Base-by-base conservation (phyloP, 768 basidiomycete genomes). In the Russula abietina region DNA sequence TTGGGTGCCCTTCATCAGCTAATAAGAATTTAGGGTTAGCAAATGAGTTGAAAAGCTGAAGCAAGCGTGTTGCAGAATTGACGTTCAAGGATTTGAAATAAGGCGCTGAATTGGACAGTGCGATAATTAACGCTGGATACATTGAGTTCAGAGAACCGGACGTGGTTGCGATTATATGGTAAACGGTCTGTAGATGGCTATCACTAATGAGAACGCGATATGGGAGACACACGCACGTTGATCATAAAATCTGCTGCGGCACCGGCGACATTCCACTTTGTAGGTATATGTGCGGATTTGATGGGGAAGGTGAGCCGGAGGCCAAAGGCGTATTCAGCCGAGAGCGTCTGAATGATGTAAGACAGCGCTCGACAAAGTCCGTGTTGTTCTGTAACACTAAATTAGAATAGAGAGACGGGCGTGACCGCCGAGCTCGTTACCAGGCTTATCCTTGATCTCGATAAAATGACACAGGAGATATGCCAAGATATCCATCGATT, bases 1-100 rank as follows among this genome's bases (percentile, higher is more conserved):
- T 77, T 1, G 97, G 97, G 71, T 98, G 93, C 8, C 95, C 93
- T 74, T 98, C 97, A 65, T 98, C 97, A 3, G 91, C 87, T 22
- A 99, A 75, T 38, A 98, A 76, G 73, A 98, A 98, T 2, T 85
- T 76, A 0, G 97, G 91, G 62, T 88, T 91, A 6, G 93, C 87
- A 71, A 99, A 96, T 0, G 96, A 92, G 32, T 83, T 87, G 75
- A 97, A 93, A 7, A 98, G 81, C 73, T 97, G 93, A 39, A 95
- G 72, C 8, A 99, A 79, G 19, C 91, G 82, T 6, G 90, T 88
- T 3, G 93, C 89, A 14, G 93, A 85, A 36, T 86, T 84, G 53
- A 93, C 83, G 45, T 86, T 86, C 24, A 97, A 78, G 66, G 89
- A 83, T 73, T 86, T 87, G 68, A 97, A 83, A 73, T 91, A 87